Evolutionary conservation across 2,329 filamentous ascomycete species (phyloP).

Genomic region (Xylariaceae sp.): DNA sequence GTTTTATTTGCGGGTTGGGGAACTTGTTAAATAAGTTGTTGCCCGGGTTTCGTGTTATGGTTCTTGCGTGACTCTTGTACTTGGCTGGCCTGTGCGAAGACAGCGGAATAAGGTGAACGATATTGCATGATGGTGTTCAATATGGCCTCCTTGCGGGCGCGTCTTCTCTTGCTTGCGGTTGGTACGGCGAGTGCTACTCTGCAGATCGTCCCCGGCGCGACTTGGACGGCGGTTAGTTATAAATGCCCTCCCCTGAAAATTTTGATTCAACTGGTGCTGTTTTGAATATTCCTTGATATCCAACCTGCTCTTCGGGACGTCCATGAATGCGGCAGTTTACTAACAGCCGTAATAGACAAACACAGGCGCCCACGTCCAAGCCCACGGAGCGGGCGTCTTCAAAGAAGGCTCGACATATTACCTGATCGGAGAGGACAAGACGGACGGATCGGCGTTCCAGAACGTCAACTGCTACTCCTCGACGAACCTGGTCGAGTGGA

Average conservation of each 20-base stretch:
- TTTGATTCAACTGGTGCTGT: neutral
- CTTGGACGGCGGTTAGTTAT: slow-evolving; percentile 29
- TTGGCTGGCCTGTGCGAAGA: too few relatives aligned
- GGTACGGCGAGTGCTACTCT: slow-evolving; percentile 26
- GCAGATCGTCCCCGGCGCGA: slow-evolving; percentile 31
- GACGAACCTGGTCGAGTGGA: slow-evolving; percentile 60
- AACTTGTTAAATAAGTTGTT: too few relatives aligned
- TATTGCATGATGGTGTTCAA: slow-evolving; percentile 15
- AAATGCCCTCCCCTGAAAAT: neutral
- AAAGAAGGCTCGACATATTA: slow-evolving; percentile 58
- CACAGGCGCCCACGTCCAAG: slow-evolving; percentile 53
- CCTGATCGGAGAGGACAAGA: slow-evolving; percentile 67
- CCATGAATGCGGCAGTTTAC: neutral
- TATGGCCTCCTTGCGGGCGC: slow-evolving; percentile 2
- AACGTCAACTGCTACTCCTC: slow-evolving; percentile 66
- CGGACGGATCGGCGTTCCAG: slow-evolving; percentile 56
- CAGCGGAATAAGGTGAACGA: too few relatives aligned
- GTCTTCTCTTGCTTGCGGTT: slow-evolving; percentile 26
- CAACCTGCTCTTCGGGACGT: neutral
- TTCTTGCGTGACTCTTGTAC: too few relatives aligned
- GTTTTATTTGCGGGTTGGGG: too few relatives aligned
- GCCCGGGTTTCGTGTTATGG: too few relatives aligned
- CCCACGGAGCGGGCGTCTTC: slow-evolving; percentile 62
- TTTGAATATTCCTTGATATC: neutral
- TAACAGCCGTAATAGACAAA: slow-evolving; percentile 13